These are phyloP conservation scores for Claviceps purpurea DNA, from an alignment of 2,329 filamentous ascomycete species.

Conservation along the genomic window DNA sequence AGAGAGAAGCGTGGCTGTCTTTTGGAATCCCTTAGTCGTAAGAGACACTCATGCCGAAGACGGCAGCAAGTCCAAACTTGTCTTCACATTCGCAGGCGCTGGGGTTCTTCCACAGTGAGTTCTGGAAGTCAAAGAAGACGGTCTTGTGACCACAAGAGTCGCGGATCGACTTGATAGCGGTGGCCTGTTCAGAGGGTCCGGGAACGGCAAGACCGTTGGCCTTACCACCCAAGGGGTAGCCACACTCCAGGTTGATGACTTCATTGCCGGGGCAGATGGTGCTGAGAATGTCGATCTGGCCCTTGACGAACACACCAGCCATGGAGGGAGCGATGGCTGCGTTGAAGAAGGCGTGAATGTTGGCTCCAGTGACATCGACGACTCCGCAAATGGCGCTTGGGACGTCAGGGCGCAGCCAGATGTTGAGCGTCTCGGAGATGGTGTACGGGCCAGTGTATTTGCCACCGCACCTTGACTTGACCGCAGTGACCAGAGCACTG, in stretches of 20 bases:
- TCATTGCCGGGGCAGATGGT: conserved; percentile 57
- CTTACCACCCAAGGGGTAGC: conserved; percentile 64
- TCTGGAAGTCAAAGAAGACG: conserved; percentile 68
- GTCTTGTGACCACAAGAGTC: conserved; percentile 50
- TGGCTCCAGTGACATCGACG: conserved; percentile 69
- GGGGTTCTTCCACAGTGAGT: conserved; percentile 71
- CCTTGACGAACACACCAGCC: conserved; percentile 64
- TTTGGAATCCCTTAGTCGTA: not conserved
- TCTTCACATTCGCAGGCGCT: conserved; percentile 63
- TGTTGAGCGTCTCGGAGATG: conserved; percentile 73
- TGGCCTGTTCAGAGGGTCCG: conserved; percentile 50
- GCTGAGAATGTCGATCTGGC: conserved; percentile 60
- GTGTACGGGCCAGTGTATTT: conserved; percentile 61
- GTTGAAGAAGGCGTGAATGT: conserved; percentile 96
- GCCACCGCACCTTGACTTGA: conserved; percentile 54
- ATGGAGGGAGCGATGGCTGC: conserved; percentile 42
- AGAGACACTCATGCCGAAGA: conserved; percentile 3
- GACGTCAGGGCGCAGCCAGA: conserved; percentile 54
- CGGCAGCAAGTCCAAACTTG: conserved; percentile 51
- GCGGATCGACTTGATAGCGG: conserved; percentile 60
- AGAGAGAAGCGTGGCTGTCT: not conserved
- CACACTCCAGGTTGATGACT: conserved; percentile 76
- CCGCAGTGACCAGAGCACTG: conserved; percentile 52
- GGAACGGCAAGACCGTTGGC: conserved; percentile 63
- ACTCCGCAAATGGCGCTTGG: conserved; percentile 49